Conservation (phyloP, 495 filamentous ascomycete genomes). For the Penicillium antarcticum region DNA sequence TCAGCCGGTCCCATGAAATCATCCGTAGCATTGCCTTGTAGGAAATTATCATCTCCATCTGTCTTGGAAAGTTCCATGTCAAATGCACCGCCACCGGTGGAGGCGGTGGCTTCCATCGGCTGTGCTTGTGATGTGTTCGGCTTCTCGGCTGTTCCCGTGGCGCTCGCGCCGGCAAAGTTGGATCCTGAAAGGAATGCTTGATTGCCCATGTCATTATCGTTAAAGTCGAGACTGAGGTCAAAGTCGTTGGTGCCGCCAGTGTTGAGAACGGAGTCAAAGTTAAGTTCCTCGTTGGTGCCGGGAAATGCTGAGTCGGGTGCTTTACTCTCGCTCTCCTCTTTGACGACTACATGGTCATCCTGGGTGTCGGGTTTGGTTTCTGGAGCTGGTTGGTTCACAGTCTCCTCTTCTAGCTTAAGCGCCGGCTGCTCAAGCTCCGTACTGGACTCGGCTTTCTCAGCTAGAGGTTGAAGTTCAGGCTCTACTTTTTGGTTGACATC, state of each 20-base stretch:
- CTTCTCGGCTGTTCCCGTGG: constrained; percentile 16
- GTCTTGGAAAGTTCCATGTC: constrained; percentile 39
- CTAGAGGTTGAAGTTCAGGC: constrained; percentile 8
- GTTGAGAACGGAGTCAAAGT: constrained; percentile 38
- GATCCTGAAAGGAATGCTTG: constrained; percentile 42
- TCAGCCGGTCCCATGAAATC: constrained; percentile 45
- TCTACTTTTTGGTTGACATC: constrained; percentile 20
- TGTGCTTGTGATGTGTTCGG: constrained; percentile 23
- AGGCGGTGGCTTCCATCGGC: constrained; percentile 25
- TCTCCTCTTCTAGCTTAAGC: constrained; percentile 11
- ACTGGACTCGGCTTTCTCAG: constrained; percentile 14
- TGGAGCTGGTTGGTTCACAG: constrained; percentile 8
- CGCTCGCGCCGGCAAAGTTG: constrained; percentile 25
- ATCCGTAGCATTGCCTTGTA: constrained; percentile 21
- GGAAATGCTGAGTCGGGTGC: constrained; percentile 18
- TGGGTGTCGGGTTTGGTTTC: constrained; percentile 10
- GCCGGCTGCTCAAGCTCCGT: constrained; percentile 11
- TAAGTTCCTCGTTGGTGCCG: constrained; percentile 29
- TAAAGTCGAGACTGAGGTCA: constrained; percentile 46
- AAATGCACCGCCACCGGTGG: constrained; percentile 41
- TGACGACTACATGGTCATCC: constrained; percentile 16
- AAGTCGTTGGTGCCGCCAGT: constrained; percentile 35
- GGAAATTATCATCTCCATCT: constrained; percentile 14
- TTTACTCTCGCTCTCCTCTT: constrained; percentile 22
- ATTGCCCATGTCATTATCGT: constrained; percentile 41